A percentile compares a stretch with the other conserved stretches of the same genome.
Conservation (phyloP, 1,139 yeast species). For the Protomyces pachydermus region DNA sequence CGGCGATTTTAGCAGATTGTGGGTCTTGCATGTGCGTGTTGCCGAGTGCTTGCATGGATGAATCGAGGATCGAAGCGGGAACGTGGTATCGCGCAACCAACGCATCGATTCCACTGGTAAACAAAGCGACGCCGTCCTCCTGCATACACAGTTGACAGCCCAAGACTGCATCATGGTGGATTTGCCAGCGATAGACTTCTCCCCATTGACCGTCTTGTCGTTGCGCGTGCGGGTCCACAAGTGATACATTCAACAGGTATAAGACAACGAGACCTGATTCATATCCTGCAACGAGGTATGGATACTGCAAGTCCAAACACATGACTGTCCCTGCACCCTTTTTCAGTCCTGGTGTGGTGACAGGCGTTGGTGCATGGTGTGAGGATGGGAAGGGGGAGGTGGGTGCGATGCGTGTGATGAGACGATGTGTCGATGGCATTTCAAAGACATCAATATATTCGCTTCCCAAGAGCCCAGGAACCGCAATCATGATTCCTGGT, state of each 20-base stretch:
- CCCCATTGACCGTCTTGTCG: constrained; percentile 16
- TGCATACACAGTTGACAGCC: not conserved
- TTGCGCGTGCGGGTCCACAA: constrained; percentile 2
- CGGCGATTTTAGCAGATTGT: not conserved
- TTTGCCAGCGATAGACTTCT: not conserved
- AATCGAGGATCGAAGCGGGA: not conserved
- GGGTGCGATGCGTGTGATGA: not conserved
- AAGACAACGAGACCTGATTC: constrained; percentile 11
- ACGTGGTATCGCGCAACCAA: not conserved
- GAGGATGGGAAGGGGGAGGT: not conserved
- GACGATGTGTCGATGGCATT: constrained; percentile 11
- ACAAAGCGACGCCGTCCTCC: not conserved
- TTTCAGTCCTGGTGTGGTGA: not conserved
- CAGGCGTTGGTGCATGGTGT: not conserved
- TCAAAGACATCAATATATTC: constrained; percentile 10
- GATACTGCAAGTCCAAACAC: constrained; percentile 11
- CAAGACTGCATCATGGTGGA: constrained; percentile 19
- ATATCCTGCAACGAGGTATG: constrained; percentile 11
- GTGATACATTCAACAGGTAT: not conserved
- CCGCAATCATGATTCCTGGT: constrained; percentile 1
- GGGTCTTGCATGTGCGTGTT: not conserved
- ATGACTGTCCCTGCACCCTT: constrained; percentile 23
- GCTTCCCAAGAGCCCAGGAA: constrained; percentile 14
- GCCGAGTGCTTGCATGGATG: not conserved
- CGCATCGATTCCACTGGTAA: constrained; percentile 15